phyloP scores from a whole-genome alignment of 345 rosid genomes.

The Citropsis articulata region DNA sequence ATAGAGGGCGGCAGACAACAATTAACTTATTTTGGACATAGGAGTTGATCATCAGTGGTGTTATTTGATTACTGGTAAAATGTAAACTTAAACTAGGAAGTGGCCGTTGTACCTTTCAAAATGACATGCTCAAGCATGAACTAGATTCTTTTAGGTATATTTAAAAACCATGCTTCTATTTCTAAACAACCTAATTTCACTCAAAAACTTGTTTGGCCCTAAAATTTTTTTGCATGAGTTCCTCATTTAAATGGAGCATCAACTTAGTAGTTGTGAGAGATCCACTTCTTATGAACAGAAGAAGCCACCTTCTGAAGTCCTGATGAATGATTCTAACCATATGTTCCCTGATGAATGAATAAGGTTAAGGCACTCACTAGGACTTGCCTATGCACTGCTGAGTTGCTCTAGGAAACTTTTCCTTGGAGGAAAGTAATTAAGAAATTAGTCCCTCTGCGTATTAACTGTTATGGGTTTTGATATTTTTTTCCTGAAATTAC shows the following conservation, averaged over 20 bases:
- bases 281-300: background rate
- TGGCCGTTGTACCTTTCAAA: background rate
- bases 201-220: background rate
- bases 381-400: background rate
- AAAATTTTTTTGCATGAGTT: background rate
- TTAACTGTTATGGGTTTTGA: background rate
- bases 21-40: background rate
- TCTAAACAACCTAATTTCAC: background rate
- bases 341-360: background rate
- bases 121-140: background rate
- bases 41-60: background rate
- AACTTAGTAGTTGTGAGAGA: background rate
- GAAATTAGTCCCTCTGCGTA: background rate
- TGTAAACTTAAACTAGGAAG: background rate
- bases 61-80: background rate
- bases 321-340: background rate
- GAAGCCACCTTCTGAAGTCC: background rate
- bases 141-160: background rate
- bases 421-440: background rate
- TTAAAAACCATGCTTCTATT: background rate
- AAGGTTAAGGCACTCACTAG: background rate
- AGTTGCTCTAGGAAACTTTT: background rate
- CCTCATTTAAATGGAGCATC: background rate
- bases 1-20: background rate
- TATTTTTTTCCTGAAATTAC: background rate